phyloP scores from a whole-genome alignment of 1,139 yeast genomes.

The Tardiomyces digboiensis region DNA sequence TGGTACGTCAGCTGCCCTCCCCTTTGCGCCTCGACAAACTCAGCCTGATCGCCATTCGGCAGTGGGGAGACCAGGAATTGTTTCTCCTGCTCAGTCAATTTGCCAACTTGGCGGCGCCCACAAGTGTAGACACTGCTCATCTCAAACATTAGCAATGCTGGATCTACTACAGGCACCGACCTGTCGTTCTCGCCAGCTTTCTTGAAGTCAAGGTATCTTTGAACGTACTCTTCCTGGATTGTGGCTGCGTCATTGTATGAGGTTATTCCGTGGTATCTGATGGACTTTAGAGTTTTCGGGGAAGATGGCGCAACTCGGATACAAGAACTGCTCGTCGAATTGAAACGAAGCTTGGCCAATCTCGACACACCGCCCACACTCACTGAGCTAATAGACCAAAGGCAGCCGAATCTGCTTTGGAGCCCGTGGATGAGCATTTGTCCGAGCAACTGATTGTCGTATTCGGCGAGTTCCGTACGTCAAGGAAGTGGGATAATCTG shows the following conservation, averaged over 20 bases:
- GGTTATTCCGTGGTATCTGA: neutral
- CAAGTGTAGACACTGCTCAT: conserved; percentile 83
- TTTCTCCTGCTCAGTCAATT: conserved; percentile 27
- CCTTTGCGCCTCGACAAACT: conserved; percentile 66
- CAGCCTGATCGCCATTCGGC: conserved; percentile 26
- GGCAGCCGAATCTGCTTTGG: too few species aligned
- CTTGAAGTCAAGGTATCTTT: conserved; percentile 55
- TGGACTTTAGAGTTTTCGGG: neutral
- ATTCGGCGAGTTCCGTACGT: too few species aligned
- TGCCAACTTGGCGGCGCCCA: conserved; percentile 65
- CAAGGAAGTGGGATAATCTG: too few species aligned
- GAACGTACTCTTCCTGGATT: conserved; percentile 54
- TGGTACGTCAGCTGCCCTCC: conserved; percentile 99
- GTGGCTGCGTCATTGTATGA: conserved; percentile 46
- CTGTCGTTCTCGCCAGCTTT: conserved; percentile 8
- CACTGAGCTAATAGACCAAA: too few species aligned
- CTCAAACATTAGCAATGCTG: conserved; percentile 67
- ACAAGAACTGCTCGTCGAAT: too few species aligned
- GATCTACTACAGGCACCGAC: conserved; percentile 22
- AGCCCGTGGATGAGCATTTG: too few species aligned
- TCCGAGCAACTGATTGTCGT: too few species aligned
- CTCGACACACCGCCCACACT: too few species aligned
- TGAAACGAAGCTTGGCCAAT: too few species aligned
- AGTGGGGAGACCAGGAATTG: conserved; percentile 2
- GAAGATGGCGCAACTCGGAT: neutral